Percentiles rank a stretch among this genome's conserved stretches.
These are phyloP conservation scores for Geranomyces michiganensis DNA, from an alignment of 192 early-diverging fungal species.

Conservation along the genomic window DNA sequence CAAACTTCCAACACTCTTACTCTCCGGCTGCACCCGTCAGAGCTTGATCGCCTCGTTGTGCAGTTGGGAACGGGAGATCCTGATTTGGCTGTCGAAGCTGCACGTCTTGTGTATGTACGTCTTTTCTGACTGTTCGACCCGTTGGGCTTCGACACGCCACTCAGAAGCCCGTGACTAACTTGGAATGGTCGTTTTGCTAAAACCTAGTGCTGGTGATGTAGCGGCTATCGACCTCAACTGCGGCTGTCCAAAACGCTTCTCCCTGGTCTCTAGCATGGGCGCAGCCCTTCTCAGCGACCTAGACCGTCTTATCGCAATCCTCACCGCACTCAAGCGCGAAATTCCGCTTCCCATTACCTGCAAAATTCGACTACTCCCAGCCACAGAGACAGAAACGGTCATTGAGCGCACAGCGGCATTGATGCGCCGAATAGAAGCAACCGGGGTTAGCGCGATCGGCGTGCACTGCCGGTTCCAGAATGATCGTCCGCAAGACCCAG, in stretches of 20 bases:
- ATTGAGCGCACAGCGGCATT: slow-evolving; percentile 87
- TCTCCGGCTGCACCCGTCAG: slow-evolving; percentile 77
- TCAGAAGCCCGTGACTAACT: too few species aligned
- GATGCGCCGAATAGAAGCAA: slow-evolving; percentile 9
- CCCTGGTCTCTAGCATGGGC: slow-evolving; percentile 91
- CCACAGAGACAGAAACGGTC: slow-evolving; percentile 88
- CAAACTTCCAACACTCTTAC: slow-evolving; percentile 59
- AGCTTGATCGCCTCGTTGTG: slow-evolving; percentile 80
- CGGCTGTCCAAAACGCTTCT: slow-evolving; percentile 97
- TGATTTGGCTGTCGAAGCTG: slow-evolving; percentile 83
- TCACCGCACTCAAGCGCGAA: slow-evolving; percentile 28
- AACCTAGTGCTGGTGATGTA: slow-evolving; percentile 73
- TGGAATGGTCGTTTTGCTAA: too few species aligned
- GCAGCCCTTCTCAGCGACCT: slow-evolving; percentile 86
- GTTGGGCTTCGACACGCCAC: too few species aligned
- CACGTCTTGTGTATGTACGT: slow-evolving; percentile 68
- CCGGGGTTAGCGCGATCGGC: slow-evolving; percentile 51
- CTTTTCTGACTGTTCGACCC: background rate
- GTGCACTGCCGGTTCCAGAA: slow-evolving; percentile 93
- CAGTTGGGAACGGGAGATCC: slow-evolving; percentile 92
- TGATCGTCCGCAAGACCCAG: slow-evolving; percentile 93
- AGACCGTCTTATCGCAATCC: slow-evolving; percentile 67
- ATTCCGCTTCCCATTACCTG: slow-evolving; percentile 83
- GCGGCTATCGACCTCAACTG: slow-evolving; percentile 95
- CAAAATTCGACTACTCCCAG: slow-evolving; percentile 91